Base-by-base conservation (phyloP, 1,284 basidiomycete species). In the Trametes sp. region DNA sequence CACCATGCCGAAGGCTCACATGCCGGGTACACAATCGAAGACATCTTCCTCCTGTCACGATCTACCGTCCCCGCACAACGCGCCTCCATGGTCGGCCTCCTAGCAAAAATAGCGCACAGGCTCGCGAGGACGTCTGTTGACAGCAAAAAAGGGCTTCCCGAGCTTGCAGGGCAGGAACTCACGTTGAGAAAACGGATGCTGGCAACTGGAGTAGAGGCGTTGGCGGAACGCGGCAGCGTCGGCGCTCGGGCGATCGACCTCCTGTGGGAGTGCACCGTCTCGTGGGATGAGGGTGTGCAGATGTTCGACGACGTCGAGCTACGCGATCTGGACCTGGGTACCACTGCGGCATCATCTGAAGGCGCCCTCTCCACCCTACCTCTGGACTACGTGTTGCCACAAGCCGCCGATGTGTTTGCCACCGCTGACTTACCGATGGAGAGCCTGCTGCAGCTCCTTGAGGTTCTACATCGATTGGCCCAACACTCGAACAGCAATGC, bases 21-120 rank as follows among this genome's bases (percentile, higher is more conserved):
- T 65, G 95, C 96, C 0, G 96, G 96, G 0, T 98, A 98, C 75
- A 96, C 94, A 0, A 78, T 97, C 0, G 87, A 92, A 38, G 96
- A 98, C 65, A 83, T 98, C n/a, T 87, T 96, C 49, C 80, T 94
- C 50, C 83, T 97, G 4, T 87, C 89, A 1, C 82, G 93, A 55
- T 96, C 94, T 6, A 93, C 90, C 0, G 91, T 96, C 0, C 87
- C 90, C 9, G 90, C 91, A 11, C 96, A 98, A 73, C 82, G 95
- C 29, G 87, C 91, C 10, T 87, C 88, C 0, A 95, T 96, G 87
- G 81, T 98, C 26, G 86, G 87, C 10, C 82, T 97, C 0, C 78
- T 98, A 0, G 82, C 83, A 0, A 83, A 84, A 29, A 84, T 96
- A 36, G 77, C 86, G 2, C 75, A 74, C 51, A 80, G 79, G 59